A percentile compares a stretch with the other conserved stretches of the same genome.
phyloP scores from a whole-genome alignment of 371 early-diverging fungal species.

The Mortierella sp. region DNA sequence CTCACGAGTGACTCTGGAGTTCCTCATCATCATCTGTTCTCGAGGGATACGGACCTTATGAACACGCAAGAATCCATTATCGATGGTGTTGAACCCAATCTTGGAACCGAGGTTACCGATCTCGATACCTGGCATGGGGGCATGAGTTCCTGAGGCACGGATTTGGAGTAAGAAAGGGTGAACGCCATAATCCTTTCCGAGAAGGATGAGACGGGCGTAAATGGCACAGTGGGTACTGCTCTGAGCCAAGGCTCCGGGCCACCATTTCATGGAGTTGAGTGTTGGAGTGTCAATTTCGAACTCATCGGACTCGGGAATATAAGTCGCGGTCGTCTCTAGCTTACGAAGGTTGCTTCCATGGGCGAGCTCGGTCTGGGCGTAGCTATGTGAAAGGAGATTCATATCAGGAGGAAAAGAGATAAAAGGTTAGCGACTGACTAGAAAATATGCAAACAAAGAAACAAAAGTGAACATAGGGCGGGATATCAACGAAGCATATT shows the following conservation, averaged over 20 bases:
- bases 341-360: slow-evolving; percentile 89
- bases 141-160: slow-evolving; percentile 78
- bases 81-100: slow-evolving; percentile 84
- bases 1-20: slow-evolving; percentile 73
- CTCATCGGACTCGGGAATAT: slow-evolving; percentile 81
- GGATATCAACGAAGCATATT: slow-evolving; percentile 5
- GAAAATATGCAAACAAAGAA: too few relatives aligned
- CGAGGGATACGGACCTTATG: slow-evolving; percentile 82
- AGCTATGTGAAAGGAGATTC: slow-evolving; percentile 38
- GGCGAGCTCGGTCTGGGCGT: slow-evolving; percentile 76
- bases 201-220: slow-evolving; percentile 84
- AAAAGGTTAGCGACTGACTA: too few relatives aligned
- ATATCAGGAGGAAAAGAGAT: not conserved
- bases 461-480: too few relatives aligned
- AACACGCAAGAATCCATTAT: slow-evolving; percentile 87
- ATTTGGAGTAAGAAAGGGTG: slow-evolving; percentile 90
- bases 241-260: slow-evolving; percentile 85
- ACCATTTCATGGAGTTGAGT: slow-evolving; percentile 87
- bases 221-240: slow-evolving; percentile 83
- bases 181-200: slow-evolving; percentile 82
- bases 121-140: slow-evolving; percentile 80
- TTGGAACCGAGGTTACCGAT: slow-evolving; percentile 88
- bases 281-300: slow-evolving; percentile 90
- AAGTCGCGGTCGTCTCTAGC: slow-evolving; percentile 94
- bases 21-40: slow-evolving; percentile 80